Evolutionary conservation across 1,284 basidiomycete genomes (phyloP).

Genomic region (Sporisorium iseilematis-ciliati): DNA sequence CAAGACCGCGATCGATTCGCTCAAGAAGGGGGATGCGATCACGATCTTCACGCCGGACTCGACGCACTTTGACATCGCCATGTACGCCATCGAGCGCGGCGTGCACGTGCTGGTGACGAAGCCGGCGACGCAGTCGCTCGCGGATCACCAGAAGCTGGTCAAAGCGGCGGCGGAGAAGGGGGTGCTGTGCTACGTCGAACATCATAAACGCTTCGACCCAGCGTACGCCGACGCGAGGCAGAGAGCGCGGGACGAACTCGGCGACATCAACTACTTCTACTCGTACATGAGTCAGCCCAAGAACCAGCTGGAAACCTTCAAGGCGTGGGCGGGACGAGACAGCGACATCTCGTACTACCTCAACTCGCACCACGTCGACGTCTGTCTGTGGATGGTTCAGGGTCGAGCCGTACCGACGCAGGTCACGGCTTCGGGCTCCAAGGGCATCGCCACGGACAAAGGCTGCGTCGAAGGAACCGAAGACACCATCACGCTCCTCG

Average conservation of each 20-base stretch:
- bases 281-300: constrained; percentile 90
- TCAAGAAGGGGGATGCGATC: constrained; percentile 85
- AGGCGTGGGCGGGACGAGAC: constrained; percentile 92
- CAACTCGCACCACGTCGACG: constrained; percentile 86
- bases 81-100: constrained; percentile 84
- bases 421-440: constrained; percentile 87
- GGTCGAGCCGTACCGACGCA: constrained; percentile 78
- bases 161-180: constrained; percentile 81
- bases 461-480: constrained; percentile 86
- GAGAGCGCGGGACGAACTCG: constrained; percentile 79
- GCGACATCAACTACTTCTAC: constrained; percentile 86
- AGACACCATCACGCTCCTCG: constrained; percentile 92
- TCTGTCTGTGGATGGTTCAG: constrained; percentile 80
- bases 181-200: constrained; percentile 90
- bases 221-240: constrained; percentile 87
- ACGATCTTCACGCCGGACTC: constrained; percentile 83
- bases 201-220: constrained; percentile 83
- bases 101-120: constrained; percentile 92
- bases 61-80: constrained; percentile 86
- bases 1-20: constrained; percentile 83
- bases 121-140: constrained; percentile 86
- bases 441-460: constrained; percentile 89
- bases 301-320: constrained; percentile 91
- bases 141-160: constrained; percentile 83
- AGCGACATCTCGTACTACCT: constrained; percentile 81